Evolutionary conservation across 306 rosid genomes (phyloP).

Genomic region (Purshia tridentata): DNA sequence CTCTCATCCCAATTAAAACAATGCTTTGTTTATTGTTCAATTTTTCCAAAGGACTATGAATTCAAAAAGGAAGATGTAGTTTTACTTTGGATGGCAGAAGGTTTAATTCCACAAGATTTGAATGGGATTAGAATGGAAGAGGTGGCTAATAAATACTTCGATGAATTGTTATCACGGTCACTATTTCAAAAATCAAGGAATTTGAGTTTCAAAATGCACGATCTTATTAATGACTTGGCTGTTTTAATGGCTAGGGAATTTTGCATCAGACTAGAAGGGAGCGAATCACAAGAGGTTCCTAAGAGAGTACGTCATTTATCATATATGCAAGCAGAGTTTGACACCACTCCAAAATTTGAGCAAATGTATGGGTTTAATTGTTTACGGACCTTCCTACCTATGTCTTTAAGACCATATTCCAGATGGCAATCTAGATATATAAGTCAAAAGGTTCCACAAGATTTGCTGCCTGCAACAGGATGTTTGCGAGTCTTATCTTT

Average conservation of each 20-base stretch:
- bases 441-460: neutral
- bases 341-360: neutral
- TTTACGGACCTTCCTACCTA: no score
- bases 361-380: no score
- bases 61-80: no score
- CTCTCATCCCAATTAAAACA: conserved; percentile 17
- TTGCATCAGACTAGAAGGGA: no score
- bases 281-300: no score
- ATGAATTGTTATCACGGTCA: neutral
- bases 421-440: neutral
- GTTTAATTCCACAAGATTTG: neutral
- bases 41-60: conserved; percentile 17
- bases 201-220: no score
- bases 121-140: neutral
- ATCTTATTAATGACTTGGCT: no score
- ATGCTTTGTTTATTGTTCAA: conserved; percentile 16
- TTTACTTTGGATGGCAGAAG: conserved; percentile 21
- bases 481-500: conserved; percentile 3
- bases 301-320: neutral
- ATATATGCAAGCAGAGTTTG: neutral
- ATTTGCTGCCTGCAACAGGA: neutral
- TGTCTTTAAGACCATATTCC: neutral
- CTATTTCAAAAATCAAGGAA: conserved; percentile 10
- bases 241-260: no score
- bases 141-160: conserved; percentile 3